Conservation (phyloP, 75 land plant species). For the Pinus taeda region DNA sequence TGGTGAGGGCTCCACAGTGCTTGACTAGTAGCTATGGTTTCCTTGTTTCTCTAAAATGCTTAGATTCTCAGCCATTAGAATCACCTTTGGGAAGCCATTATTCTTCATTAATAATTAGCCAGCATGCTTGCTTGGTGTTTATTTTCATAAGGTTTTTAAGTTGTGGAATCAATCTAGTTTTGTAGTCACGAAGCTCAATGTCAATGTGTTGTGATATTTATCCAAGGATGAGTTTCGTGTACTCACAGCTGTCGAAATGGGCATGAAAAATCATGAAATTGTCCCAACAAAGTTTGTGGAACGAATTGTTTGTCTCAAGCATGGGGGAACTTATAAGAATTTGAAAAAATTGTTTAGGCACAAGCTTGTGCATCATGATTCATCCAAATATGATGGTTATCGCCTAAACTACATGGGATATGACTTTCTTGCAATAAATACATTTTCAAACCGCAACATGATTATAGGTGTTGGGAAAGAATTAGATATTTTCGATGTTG, state of each 20-base stretch:
- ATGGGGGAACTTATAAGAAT: constrained; percentile 93
- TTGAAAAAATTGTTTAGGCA: constrained; percentile 71
- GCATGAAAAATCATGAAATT: constrained; percentile 98
- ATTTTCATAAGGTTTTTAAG: neutral
- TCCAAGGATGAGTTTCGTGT: constrained; percentile 95
- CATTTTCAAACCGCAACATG: constrained; percentile 87
- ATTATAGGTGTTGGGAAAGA: constrained; percentile 71
- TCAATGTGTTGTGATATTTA: constrained; percentile 71
- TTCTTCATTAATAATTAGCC: too few species aligned
- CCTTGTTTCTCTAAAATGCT: too few species aligned
- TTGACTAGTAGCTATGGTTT: too few species aligned
- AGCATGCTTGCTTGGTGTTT: too few species aligned
- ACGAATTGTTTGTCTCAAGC: constrained; percentile 89
- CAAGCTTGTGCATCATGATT: constrained; percentile 89
- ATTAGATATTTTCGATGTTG: constrained; percentile 97
- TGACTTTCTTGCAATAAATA: constrained; percentile 94
- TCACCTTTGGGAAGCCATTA: too few species aligned
- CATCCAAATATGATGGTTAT: constrained; percentile 96
- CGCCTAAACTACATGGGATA: constrained; percentile 90
- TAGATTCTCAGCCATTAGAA: too few species aligned
- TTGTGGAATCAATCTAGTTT: neutral
- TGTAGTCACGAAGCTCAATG: constrained; percentile 82
- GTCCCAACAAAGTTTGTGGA: constrained; percentile 88
- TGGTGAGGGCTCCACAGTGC: too few species aligned
- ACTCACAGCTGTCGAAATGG: constrained; percentile 98